These are phyloP conservation scores for Candida krabiensis DNA, from an alignment of 805 yeast genomes.

Conservation along the genomic window DNA sequence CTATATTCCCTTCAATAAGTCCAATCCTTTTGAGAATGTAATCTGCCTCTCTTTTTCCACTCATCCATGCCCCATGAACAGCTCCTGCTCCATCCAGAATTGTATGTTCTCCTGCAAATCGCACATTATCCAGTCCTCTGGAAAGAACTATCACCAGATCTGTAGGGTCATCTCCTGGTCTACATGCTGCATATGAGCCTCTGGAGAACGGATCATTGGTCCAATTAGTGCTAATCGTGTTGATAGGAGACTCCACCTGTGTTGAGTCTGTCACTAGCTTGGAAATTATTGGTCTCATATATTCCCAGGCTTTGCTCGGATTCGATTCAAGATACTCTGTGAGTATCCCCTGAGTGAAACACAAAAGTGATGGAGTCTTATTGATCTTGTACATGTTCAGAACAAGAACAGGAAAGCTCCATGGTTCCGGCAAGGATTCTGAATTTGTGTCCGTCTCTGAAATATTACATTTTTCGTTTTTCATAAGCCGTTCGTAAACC, in stretches of 20 bases:
- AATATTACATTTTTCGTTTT: not conserved
- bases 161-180: conserved; percentile 68
- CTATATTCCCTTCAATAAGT: conserved; percentile 39
- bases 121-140: conserved; percentile 55
- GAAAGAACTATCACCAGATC: conserved; percentile 60
- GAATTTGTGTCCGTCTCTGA: not conserved
- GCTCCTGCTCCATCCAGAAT: conserved; percentile 86
- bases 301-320: conserved; percentile 55
- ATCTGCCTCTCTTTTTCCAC: conserved; percentile 46
- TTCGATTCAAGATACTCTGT: conserved; percentile 58
- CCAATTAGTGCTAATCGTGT: conserved; percentile 66
- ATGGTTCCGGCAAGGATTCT: conserved; percentile 37
- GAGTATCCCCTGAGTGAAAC: conserved; percentile 70
- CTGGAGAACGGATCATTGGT: conserved; percentile 72
- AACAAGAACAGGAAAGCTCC: conserved; percentile 62
- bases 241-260: conserved; percentile 33
- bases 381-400: conserved; percentile 56
- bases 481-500: conserved; percentile 9
- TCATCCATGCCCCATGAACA: conserved; percentile 85
- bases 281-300: conserved; percentile 52
- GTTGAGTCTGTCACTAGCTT: conserved; percentile 12
- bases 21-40: conserved; percentile 23
- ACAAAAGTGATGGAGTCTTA: conserved; percentile 54
- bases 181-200: conserved; percentile 80
- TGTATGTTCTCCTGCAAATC: conserved; percentile 94